Conservation (phyloP, 2,329 filamentous ascomycete genomes). For the Aspergillus ustus region DNA sequence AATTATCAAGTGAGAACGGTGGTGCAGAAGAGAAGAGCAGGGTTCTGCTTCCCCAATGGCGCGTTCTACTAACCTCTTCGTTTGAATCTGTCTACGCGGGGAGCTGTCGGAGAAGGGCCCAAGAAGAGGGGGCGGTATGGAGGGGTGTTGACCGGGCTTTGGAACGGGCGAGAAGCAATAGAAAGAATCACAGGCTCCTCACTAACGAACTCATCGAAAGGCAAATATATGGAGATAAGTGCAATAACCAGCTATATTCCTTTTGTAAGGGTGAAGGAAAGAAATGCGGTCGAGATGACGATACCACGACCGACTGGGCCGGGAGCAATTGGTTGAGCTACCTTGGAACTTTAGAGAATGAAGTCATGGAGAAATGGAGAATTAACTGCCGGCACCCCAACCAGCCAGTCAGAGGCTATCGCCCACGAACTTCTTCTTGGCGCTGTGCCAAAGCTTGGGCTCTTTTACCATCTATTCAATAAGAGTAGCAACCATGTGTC, state of each 20-base stretch:
- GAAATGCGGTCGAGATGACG: constrained; percentile 17
- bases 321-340: constrained; percentile 17
- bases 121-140: constrained; percentile 19
- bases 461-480: neutral
- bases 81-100: constrained; percentile 6
- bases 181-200: constrained; percentile 26
- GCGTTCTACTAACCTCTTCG: constrained; percentile 7
- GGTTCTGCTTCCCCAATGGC: neutral
- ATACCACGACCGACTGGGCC: constrained; percentile 5
- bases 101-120: constrained; percentile 2
- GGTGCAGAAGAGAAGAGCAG: neutral
- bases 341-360: neutral
- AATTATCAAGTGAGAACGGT: neutral
- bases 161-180: constrained; percentile 16
- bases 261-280: constrained; percentile 11
- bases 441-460: neutral
- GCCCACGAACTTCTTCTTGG: constrained; percentile 6
- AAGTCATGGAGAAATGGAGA: constrained; percentile 12
- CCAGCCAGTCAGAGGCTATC: constrained; percentile 7
- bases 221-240: neutral
- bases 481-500: neutral
- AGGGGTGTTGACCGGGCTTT: constrained; percentile 24
- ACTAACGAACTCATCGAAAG: constrained; percentile 36
- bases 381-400: neutral
- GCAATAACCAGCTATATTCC: neutral